Base-by-base conservation (phyloP, 2,329 filamentous ascomycete genomes). In the Gaeumannomyces sp. region DNA sequence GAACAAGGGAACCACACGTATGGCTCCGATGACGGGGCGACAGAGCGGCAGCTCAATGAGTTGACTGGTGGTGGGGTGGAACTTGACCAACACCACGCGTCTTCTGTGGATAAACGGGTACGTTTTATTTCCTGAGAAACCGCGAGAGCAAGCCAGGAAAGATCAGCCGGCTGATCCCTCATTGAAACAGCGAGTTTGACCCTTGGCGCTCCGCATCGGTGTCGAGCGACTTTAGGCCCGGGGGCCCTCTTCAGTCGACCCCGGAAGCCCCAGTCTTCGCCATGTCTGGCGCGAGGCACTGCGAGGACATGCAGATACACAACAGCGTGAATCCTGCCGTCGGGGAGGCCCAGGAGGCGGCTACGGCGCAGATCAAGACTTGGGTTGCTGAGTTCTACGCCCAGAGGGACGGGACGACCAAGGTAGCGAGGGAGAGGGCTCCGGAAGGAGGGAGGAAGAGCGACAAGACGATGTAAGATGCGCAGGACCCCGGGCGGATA, bases 21-120 rank as follows among this genome's bases (percentile, higher is more conserved):
- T 71, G 82, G 78, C 65, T 78, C 78, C 5, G 70, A 74, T 45
- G 66, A 64, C 2, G 81, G 82, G 63, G 79, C 76, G 70, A 83
- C 80, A 0, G 80, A 79, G 2, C 73, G 73, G 3, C 72, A 78
- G 29, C 70, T 86, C 56, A 89, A 89, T 71, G 72, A 69, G 22
- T 77, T 77, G 69, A 88, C 85, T 0, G 76, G 79, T 29, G 86
- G n/a, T n/a, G n/a, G n/a, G 86, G 38, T 89, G 86, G 86, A 66
- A 72, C 65, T 72, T 79, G 29, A 79, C 77, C 53, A 74, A 83
- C 64, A 82, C 80, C 2, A 82, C 79, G 22, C 79, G 85, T 2
- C 74, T 89, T 28, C 77, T 87, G 31, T 87, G 81, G 77, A 78
- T 80, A 7, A 87, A 88, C 68, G 85, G 81, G 74, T 77, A 71